A percentile compares a stretch with the other conserved stretches of the same genome.
Evolutionary conservation across 2,329 filamentous ascomycete species (phyloP).

Genomic region (Pseudocercospora eumusae): DNA sequence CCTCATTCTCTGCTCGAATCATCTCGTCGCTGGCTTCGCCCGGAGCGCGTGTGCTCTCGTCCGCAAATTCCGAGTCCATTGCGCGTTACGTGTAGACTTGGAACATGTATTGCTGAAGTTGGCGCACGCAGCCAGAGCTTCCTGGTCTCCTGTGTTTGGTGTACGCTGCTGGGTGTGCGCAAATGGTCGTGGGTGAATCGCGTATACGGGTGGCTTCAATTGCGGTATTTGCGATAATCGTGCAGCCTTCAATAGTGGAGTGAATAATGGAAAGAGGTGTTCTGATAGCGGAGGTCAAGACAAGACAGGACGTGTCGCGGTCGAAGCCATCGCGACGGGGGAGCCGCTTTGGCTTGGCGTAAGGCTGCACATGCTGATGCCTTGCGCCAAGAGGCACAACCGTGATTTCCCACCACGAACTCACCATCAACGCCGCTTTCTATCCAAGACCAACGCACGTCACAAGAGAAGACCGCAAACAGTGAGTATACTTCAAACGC

Average conservation of each 20-base stretch:
- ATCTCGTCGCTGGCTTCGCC: slow-evolving; percentile 40
- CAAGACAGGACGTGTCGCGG: no score
- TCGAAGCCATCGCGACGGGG: background rate
- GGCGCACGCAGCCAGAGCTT: slow-evolving; percentile 7
- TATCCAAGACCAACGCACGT: slow-evolving; percentile 23
- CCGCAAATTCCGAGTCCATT: slow-evolving; percentile 34
- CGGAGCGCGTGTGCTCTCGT: slow-evolving; percentile 37
- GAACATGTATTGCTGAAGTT: background rate
- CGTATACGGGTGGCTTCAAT: background rate
- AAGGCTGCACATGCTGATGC: background rate
- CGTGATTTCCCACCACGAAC: background rate
- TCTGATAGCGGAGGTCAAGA: background rate
- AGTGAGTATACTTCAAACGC: slow-evolving; percentile 26
- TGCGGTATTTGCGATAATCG: background rate
- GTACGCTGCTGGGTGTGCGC: background rate
- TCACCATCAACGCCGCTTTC: slow-evolving; percentile 10
- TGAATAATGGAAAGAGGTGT: background rate
- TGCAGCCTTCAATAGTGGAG: background rate
- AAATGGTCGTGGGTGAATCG: background rate
- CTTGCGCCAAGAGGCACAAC: background rate
- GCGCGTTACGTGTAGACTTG: background rate
- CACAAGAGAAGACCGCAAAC: slow-evolving; percentile 29
- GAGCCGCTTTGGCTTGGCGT: background rate
- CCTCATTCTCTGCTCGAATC: slow-evolving; percentile 41
- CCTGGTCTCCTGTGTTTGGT: background rate